phyloP scores from a whole-genome alignment of 139 green algal species.

The Asterochloris sp. region DNA sequence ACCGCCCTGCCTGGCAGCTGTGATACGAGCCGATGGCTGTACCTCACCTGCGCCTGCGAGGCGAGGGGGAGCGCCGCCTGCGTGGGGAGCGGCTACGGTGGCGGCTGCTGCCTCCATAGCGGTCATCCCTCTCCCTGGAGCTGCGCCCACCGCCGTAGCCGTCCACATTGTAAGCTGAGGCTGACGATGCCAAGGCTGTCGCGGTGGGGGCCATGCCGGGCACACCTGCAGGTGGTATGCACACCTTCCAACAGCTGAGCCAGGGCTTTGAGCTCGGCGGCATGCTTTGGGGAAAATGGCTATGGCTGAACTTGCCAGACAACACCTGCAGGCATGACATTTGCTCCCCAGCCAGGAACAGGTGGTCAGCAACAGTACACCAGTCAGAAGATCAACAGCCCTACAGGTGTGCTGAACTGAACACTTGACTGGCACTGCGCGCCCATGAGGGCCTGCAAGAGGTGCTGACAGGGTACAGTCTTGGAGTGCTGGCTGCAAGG shows the following conservation, averaged over 20 bases:
- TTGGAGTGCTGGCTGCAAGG: too few species aligned
- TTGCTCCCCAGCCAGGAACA: not conserved
- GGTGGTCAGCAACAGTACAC: not conserved
- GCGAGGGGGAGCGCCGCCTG: slow-evolving; percentile 4
- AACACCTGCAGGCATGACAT: too few species aligned
- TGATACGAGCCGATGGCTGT: not conserved
- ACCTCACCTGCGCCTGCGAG: slow-evolving; percentile 13
- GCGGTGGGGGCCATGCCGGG: slow-evolving; percentile 2
- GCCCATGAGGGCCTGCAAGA: not conserved
- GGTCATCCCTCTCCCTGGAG: slow-evolving; percentile 13
- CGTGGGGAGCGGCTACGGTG: not conserved
- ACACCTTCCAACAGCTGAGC: too few species aligned
- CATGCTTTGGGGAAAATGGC: not conserved
- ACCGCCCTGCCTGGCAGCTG: too few species aligned
- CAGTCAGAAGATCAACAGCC: not conserved
- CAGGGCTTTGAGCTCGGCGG: slow-evolving; percentile 1
- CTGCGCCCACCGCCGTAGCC: slow-evolving; percentile 6
- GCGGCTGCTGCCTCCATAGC: not conserved
- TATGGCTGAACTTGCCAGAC: not conserved
- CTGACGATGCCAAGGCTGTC: slow-evolving; percentile 21
- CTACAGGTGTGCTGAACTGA: not conserved
- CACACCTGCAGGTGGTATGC: slow-evolving; percentile 9
- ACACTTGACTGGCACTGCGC: too few species aligned
- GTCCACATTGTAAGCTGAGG: slow-evolving; percentile 27
- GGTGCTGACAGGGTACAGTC: too few species aligned